Evolutionary conservation across 2,329 filamentous ascomycete species (phyloP), one percentile per base, ranked within the genome.

Genomic region (Blastomyces gilchristii): DNA sequence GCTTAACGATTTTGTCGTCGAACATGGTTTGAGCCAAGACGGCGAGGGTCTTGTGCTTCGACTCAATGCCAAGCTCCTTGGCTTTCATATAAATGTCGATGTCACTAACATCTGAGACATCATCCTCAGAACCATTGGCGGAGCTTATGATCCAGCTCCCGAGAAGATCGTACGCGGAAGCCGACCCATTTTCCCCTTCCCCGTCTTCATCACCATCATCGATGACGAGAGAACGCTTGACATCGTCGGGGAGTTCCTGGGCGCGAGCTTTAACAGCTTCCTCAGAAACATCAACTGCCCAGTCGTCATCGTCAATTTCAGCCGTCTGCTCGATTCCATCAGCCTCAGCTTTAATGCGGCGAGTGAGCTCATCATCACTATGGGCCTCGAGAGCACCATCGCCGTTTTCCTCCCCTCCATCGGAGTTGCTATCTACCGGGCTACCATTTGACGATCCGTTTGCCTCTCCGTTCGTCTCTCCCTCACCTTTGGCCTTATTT

Each of bases 271-370:
- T 92, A 81, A 97, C 89, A 68, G 94, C 94, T 76, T 91, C 91
- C 76, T 92, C 91, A 67, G 92, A 97, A 81, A 95, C 94, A 76
- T 99, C 94, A 65, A 97, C 90, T 66, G 92, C 90, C 94, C 94
- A 99, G 69, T 96, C 85, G 66, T 96, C 87, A 68, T 97, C 90
- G 77, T 92, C 90, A 71, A 85, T 83, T 71, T 88, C 85, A 62
- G 85, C 82, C 34, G 81, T 79, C 56, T 83, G 83, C 70, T 89
- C 89, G 71, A 97, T 87, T 72, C 88, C 87, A 71, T 86, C 82
- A 68, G 87, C 87, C 67, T 84, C 84, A 64, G 82, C 81, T 65
- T 86, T 85, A 76, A 87, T 88, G 69, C 82, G 83, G 75, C 90
- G 89, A 71, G 87, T 90, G 68, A 96, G 87, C 78, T 97, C 94